Evolutionary conservation across 73 alveolate species (phyloP), one percentile per base, ranked within the genome.

Genomic region (Paramecium octaurelia): DNA sequence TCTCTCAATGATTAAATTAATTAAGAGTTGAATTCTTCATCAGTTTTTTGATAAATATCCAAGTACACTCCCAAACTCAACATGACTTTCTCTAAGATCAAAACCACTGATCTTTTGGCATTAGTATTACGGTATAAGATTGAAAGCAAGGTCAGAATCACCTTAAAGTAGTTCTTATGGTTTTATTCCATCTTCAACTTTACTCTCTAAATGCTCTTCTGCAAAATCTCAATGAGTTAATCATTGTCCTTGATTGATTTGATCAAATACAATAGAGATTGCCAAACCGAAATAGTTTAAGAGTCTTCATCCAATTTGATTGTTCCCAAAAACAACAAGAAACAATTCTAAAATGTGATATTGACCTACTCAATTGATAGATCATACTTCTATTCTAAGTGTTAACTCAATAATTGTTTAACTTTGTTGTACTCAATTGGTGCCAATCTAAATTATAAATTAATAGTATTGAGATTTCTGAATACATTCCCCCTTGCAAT

Each of bases 341-440:
- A 80, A 9, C 46, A 46, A 80, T 80, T 80, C 7, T 48, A 44
- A 24, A 80, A 80, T 44, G 91, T 80, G 2, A 31, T 20, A 44
- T 20, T 44, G 16, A 43, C 76, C 14, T 80, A 46, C 18, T 80
- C 91, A 3, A 44, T 44, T 23, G 31, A 24, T 42, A 44, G n/a
- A 80, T 80, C 91, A 44, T 80, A 80, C 10, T 80, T 80, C 48
- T 24, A 21, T 4, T 80, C 91, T 43, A 80, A 80, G 46, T 80
- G 91, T 16, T 31, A 8, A 31, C 48, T 42, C 20, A 80, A 46
- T 44, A 31, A 80, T 48, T 44, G 20, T 35, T 44, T 80, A 12
- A 14, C 57, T 80, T 48, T 80, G 14, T 12, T 24, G 23, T 24
- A 80, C 9, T 80, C 91, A 10, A 46, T 20, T 2, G 91, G 43